A percentile compares a stretch with the other conserved stretches of the same genome.
phyloP scores from a whole-genome alignment of 345 rosid species.

The Linum tenue region DNA sequence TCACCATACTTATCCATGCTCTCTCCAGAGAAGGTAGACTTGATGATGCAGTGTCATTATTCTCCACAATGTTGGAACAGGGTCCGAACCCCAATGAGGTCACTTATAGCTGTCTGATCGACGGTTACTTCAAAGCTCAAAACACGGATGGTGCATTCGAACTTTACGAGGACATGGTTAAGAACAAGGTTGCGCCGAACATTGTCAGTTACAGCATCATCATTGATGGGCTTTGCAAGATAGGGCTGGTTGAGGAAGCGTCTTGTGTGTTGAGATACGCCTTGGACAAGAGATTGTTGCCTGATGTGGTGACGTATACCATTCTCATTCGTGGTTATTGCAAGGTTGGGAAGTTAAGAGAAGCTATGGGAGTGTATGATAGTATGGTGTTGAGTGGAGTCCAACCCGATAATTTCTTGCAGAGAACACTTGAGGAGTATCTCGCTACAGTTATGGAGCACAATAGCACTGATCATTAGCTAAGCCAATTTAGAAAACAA shows the following conservation, averaged over 20 bases:
- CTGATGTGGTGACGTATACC: conserved; percentile 38
- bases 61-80: conserved; percentile 28
- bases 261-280: conserved; percentile 29
- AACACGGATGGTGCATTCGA: conserved; percentile 29
- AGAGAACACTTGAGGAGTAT: conserved; percentile 25
- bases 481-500: not conserved
- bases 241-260: conserved; percentile 35
- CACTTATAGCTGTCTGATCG: conserved; percentile 42
- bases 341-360: conserved; percentile 34
- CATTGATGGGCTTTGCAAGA: conserved; percentile 44
- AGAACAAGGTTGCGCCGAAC: conserved; percentile 32
- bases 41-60: conserved; percentile 33
- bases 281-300: conserved; percentile 24
- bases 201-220: conserved; percentile 42
- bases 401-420: conserved; percentile 33
- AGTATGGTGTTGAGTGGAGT: conserved; percentile 31
- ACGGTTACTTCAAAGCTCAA: conserved; percentile 34
- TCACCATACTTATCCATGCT: conserved; percentile 42
- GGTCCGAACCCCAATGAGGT: conserved; percentile 36
- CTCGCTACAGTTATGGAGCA: conserved; percentile 8
- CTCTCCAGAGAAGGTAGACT: conserved; percentile 35
- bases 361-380: conserved; percentile 33
- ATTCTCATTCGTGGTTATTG: conserved; percentile 46
- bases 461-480: not conserved
- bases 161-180: conserved; percentile 39